Conservation (phyloP, 495 filamentous ascomycete species). For the Oleoguttula mirabilis region DNA sequence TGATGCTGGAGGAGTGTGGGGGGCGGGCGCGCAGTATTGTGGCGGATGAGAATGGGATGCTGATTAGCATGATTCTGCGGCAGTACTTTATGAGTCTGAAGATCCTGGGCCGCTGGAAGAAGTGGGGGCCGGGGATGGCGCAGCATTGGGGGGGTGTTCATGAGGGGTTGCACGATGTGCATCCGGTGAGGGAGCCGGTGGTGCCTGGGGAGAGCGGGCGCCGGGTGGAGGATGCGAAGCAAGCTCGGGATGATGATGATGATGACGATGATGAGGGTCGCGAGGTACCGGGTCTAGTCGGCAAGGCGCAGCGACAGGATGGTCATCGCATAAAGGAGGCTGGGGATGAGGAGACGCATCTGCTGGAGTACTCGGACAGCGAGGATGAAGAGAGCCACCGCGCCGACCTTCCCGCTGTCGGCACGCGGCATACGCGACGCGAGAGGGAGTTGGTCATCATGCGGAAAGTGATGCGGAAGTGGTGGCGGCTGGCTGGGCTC, state of each 20-base stretch:
- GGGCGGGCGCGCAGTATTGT: slow-evolving; percentile 66
- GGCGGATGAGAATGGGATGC: slow-evolving; percentile 69
- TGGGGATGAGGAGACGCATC: background rate
- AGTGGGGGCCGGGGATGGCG: slow-evolving; percentile 46
- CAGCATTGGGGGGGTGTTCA: slow-evolving; percentile 54
- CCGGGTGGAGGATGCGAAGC: background rate
- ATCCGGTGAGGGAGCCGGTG: slow-evolving; percentile 19
- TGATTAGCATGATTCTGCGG: slow-evolving; percentile 71
- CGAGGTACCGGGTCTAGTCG: slow-evolving; percentile 2
- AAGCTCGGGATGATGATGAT: background rate
- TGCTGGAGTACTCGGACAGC: slow-evolving; percentile 11
- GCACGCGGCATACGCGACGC: slow-evolving; percentile 8
- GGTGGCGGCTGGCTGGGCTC: slow-evolving; percentile 59
- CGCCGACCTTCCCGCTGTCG: slow-evolving; percentile 20
- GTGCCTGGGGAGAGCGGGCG: slow-evolving; percentile 9
- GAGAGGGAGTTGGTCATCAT: slow-evolving; percentile 27
- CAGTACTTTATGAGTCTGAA: slow-evolving; percentile 83
- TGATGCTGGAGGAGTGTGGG: slow-evolving; percentile 56
- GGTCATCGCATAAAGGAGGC: background rate
- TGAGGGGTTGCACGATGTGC: slow-evolving; percentile 36
- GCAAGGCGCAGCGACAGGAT: slow-evolving; percentile 8
- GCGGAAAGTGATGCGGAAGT: slow-evolving; percentile 53
- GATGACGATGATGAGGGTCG: background rate
- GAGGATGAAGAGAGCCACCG: slow-evolving; percentile 26
- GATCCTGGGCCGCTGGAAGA: slow-evolving; percentile 61